Conservation (phyloP, 1,139 yeast species). For the Blastobotrys persicus region DNA sequence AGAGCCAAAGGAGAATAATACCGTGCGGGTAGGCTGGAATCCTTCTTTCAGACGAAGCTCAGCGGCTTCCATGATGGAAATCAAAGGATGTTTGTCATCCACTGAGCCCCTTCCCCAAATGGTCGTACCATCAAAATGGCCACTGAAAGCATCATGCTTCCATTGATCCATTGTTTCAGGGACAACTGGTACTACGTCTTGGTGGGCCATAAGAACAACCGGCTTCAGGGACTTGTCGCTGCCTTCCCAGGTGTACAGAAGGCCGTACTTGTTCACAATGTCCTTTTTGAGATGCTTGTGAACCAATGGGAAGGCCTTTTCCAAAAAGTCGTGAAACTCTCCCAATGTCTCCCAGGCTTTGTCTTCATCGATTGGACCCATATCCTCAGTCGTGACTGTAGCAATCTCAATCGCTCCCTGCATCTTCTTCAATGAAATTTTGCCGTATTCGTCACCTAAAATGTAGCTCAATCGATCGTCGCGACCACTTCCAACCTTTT, state of each 20-base stretch:
- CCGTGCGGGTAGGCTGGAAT: slow-evolving; percentile 53
- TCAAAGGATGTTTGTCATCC: slow-evolving; percentile 60
- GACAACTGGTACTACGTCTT: slow-evolving; percentile 83
- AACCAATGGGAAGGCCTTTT: slow-evolving; percentile 57
- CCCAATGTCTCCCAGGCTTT: slow-evolving; percentile 44
- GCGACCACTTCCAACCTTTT: not conserved
- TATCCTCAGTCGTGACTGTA: slow-evolving; percentile 59
- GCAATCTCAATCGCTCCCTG: slow-evolving; percentile 59
- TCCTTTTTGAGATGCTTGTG: slow-evolving; percentile 50
- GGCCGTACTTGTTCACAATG: slow-evolving; percentile 62
- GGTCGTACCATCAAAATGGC: slow-evolving; percentile 56
- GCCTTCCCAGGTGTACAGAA: slow-evolving; percentile 69
- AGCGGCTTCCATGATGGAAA: slow-evolving; percentile 57
- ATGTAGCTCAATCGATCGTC: not conserved
- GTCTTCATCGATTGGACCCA: slow-evolving; percentile 46
- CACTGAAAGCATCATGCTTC: slow-evolving; percentile 70
- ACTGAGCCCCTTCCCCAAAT: slow-evolving; percentile 66
- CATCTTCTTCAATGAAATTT: slow-evolving; percentile 43
- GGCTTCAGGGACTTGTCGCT: slow-evolving; percentile 55
- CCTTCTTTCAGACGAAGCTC: slow-evolving; percentile 50
- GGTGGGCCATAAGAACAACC: slow-evolving; percentile 68
- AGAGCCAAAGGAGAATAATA: slow-evolving; percentile 62
- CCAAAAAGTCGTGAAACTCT: slow-evolving; percentile 55
- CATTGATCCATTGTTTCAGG: slow-evolving; percentile 54
- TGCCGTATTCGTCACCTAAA: slow-evolving; percentile 24